Percentiles rank a stretch among this genome's conserved stretches.
These are phyloP conservation scores for Dothideomycetidae sp. DNA, from an alignment of 2,329 filamentous ascomycete genomes.

Conservation along the genomic window DNA sequence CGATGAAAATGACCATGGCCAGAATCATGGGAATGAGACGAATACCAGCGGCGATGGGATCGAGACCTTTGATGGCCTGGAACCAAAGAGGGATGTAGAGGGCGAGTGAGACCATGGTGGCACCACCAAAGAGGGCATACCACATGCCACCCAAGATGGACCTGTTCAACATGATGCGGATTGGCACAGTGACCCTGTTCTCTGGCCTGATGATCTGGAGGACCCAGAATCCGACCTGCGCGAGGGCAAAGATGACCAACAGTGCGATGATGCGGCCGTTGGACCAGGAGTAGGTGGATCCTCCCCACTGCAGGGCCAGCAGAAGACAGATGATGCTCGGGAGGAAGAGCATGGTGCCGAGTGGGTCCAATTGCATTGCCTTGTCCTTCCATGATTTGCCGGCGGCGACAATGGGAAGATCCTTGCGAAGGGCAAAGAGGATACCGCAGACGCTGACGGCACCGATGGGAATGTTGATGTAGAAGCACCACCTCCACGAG, in stretches of 20 bases:
- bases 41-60: constrained; percentile 33
- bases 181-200: constrained; percentile 30
- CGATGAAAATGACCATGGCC: constrained; percentile 30
- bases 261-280: constrained; percentile 31
- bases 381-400: constrained; percentile 15
- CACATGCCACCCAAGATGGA: constrained; percentile 27
- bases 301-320: constrained; percentile 34
- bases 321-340: constrained; percentile 26
- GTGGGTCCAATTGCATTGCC: constrained; percentile 33
- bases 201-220: constrained; percentile 32
- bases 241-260: constrained; percentile 29
- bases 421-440: constrained; percentile 7
- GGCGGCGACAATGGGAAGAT: constrained; percentile 4
- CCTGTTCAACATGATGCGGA: constrained; percentile 32
- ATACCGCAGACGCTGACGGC: constrained; percentile 23
- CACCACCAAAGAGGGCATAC: constrained; percentile 22
- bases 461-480: constrained; percentile 40
- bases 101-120: constrained; percentile 4
- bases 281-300: constrained; percentile 26
- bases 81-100: constrained; percentile 33
- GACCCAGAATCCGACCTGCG: constrained; percentile 28
- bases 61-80: constrained; percentile 35
- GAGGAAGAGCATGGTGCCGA: constrained; percentile 31
- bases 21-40: constrained; percentile 35
- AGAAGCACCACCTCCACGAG: constrained; percentile 38